phyloP scores from a whole-genome alignment of 2,329 filamentous ascomycete species.

The Colletotrichum filicis region DNA sequence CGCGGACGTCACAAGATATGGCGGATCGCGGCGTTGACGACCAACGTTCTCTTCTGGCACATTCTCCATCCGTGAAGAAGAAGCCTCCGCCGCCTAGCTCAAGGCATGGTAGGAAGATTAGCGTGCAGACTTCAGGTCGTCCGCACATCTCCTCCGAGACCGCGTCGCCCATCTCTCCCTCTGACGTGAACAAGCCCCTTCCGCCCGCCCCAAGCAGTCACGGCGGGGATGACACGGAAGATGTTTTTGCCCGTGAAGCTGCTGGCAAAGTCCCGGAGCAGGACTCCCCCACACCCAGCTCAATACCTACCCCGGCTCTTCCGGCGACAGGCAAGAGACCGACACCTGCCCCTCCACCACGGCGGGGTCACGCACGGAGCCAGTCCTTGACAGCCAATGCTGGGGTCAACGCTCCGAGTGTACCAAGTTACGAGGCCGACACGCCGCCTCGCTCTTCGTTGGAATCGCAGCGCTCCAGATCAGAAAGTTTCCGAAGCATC shows the following conservation, averaged over 20 bases:
- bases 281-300: constrained; percentile 38
- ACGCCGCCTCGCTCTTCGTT: constrained; percentile 58
- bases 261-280: constrained; percentile 62
- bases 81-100: constrained; percentile 80
- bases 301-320: constrained; percentile 49
- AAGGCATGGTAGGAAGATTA: constrained; percentile 81
- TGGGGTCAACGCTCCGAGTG: constrained; percentile 35
- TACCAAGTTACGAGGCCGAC: constrained; percentile 46
- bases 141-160: constrained; percentile 38
- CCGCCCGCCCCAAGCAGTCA: constrained; percentile 63
- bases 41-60: constrained; percentile 50
- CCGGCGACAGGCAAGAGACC: constrained; percentile 51
- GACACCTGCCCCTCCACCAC: constrained; percentile 63
- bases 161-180: constrained; percentile 46
- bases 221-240: constrained; percentile 60
- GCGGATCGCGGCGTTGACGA: constrained; percentile 61
- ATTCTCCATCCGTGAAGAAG: constrained; percentile 62
- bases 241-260: constrained; percentile 64
- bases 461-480: constrained; percentile 60
- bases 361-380: constrained; percentile 58
- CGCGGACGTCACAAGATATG: constrained; percentile 68
- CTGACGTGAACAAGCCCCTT: constrained; percentile 71
- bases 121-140: constrained; percentile 47
- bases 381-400: constrained; percentile 40
- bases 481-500: constrained; percentile 56